phyloP scores from a whole-genome alignment of 345 rosid species.

The Hypericum androsaemum region DNA sequence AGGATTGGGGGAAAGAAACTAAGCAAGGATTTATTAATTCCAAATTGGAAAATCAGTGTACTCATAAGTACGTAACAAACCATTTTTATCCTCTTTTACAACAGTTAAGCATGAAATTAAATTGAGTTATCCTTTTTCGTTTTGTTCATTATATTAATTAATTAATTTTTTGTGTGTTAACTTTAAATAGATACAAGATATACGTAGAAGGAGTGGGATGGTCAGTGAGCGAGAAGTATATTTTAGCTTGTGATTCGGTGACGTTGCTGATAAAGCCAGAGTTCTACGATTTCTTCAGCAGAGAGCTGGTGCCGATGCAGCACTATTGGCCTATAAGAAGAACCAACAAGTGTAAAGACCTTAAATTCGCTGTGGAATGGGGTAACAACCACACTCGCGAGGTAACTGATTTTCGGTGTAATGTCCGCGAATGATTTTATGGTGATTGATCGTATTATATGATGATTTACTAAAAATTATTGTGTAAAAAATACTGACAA shows the following conservation, averaged over 20 bases:
- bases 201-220: slow-evolving; percentile 30
- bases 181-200: slow-evolving; percentile 23
- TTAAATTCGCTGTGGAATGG: slow-evolving; percentile 32
- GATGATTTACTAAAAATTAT: too few species aligned
- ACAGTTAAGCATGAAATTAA: too few species aligned
- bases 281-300: slow-evolving; percentile 27
- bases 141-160: neutral
- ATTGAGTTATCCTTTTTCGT: neutral
- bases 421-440: too few species aligned
- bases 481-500: too few species aligned
- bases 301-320: slow-evolving; percentile 24
- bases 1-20: slow-evolving; percentile 32
- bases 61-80: slow-evolving; percentile 25
- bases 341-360: slow-evolving; percentile 12
- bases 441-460: too few species aligned
- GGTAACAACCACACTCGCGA: slow-evolving; percentile 18
- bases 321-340: slow-evolving; percentile 31
- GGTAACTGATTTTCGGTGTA: slow-evolving; percentile 17
- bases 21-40: slow-evolving; percentile 26
- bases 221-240: slow-evolving; percentile 37
- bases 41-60: slow-evolving; percentile 39
- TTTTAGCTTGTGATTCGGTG: slow-evolving; percentile 29
- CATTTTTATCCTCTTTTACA: too few species aligned
- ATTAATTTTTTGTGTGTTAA: neutral
- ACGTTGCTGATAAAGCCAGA: slow-evolving; percentile 18